A percentile compares a stretch with the other conserved stretches of the same genome.
Evolutionary conservation across 441 rosid species (phyloP).

Genomic region (Theobroma grandiflorum): DNA sequence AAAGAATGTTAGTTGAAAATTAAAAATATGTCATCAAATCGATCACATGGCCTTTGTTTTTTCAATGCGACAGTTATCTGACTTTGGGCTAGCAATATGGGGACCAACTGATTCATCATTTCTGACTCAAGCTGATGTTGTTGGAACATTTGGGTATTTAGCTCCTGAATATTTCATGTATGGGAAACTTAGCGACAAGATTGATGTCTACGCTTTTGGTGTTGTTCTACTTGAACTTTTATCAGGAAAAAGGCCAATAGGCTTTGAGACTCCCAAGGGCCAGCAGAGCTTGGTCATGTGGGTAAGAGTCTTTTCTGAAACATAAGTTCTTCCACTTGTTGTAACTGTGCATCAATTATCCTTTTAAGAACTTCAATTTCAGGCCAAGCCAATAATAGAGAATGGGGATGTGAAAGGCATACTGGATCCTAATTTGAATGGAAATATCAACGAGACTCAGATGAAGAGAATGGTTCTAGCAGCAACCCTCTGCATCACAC

Average conservation of each 20-base stretch:
- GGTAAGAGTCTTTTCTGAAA: conserved; percentile 56
- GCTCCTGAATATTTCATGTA: conserved; percentile 98
- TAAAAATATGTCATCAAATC: conserved; percentile 5
- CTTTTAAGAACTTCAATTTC: conserved; percentile 34
- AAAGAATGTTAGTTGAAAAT: not conserved
- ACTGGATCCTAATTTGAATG: conserved; percentile 66
- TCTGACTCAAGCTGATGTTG: conserved; percentile 64
- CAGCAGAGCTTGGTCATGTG: conserved; percentile 90
- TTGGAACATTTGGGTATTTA: conserved; percentile 93
- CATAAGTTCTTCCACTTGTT: not conserved
- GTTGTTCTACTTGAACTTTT: conserved; percentile 84
- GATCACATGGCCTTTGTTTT: conserved; percentile 21
- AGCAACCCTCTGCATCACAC: conserved; percentile 70
- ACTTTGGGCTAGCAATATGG: conserved; percentile 90
- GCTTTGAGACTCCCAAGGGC: conserved; percentile 52
- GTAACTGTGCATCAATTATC: conserved; percentile 18
- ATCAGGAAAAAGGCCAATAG: conserved; percentile 78
- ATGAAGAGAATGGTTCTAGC: conserved; percentile 76
- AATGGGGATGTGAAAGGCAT: conserved; percentile 57
- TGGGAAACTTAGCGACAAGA: conserved; percentile 88
- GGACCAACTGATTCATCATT: conserved; percentile 67
- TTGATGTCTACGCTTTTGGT: conserved; percentile 90
- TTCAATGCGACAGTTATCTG: conserved; percentile 60
- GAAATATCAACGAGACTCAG: conserved; percentile 56
- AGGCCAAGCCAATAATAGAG: conserved; percentile 82